Evolutionary conservation across 116 monocot species (phyloP), one percentile per base, ranked within the genome.

Genomic region (Posidonia oceanica): DNA sequence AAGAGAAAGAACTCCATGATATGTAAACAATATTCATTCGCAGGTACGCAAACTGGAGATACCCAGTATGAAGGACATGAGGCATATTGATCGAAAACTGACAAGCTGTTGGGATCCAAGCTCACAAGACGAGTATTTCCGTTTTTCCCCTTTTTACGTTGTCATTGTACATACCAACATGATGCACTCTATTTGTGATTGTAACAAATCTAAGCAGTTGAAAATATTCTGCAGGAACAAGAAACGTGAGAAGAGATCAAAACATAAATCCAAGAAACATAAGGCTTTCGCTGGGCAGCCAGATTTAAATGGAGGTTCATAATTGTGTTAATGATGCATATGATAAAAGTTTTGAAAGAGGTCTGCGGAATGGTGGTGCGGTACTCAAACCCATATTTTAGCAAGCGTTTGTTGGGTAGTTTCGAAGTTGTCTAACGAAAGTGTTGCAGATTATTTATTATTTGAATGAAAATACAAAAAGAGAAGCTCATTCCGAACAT

Each of bases 241-340:
- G 78, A 96, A 87, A 75, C 79, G 84, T 39, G 95, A 96, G 48
- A 91, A 88, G 79, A 91, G 70, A 80, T 83, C 91, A 20, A 96
- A 91, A 75, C 93, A 88, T 79, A 91, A 88, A 81, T 96, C 91
- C 6, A 96, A 88, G 76, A 86, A 83, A 71, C 48, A 48, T 12
- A 48, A 48, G 48, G 48, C 48, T 48, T 48, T 7, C 12, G 48
- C 11, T 10, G 48, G 48, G 48, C 48, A 48, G 48, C 48, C 48
- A 12, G 48, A 48, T 48, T 10, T 48, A 48, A 48, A 48, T 48
- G 48, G 48, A 48, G 48, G 2, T 48, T 48, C 48, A 48, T 48
- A 12, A 10, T 48, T 48, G 7, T 48, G 1, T 48, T 48, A 48
- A 48, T 48, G 48, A 8, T 48, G 48, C 48, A 10, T 6, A 1